Evolutionary conservation across 345 rosid species (phyloP), one percentile per base, ranked within the genome.

Genomic region (Sonneratia caseolaris): DNA sequence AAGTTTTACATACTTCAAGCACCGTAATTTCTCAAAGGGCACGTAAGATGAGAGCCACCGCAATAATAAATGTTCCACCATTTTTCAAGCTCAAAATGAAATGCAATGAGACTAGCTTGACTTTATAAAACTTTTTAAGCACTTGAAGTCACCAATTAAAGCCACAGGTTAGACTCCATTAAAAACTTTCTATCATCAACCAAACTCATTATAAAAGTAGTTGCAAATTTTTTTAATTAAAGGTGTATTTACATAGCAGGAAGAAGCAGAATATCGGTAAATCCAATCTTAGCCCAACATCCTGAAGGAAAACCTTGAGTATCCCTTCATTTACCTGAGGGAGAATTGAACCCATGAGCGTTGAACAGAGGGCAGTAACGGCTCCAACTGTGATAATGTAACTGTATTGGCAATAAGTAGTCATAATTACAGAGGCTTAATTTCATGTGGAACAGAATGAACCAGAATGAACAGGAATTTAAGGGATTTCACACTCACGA

Each of bases 321-420:
- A 27, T 27, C 32, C 32, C 15, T 49, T 53, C 59, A 16, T 75
- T 72, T 86, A 95, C 97, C 93, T 95, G 99, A 79, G 99, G 99
- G 74, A 95, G 99, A 45, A 95, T 68, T 11, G 98, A 83, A 69
- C 99, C 99, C 99, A 95, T 83, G 74, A 95, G 75, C 74, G 97
- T 90, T 56, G 99, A 86, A 81, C 97, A 92, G 61, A 95, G 98
- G 49, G 99, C 99, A 85, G 91, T 90, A 75, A 86, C 78, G 73
- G 99, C 97, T 82, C 99, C 99, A 77, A 81, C 76, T 55, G 97
- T 89, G 76, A 95, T 83, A 70, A 95, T 64, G 82, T 84, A 90
- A 61, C 99, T 95, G 88, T 56, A 87, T 71, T 32, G 42, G 76
- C 70, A 65, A 36, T 42, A 66, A 69, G 51, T 62, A 57, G 32